Conservation (phyloP, 768 basidiomycete species). For the Lactarius psammicola region DNA sequence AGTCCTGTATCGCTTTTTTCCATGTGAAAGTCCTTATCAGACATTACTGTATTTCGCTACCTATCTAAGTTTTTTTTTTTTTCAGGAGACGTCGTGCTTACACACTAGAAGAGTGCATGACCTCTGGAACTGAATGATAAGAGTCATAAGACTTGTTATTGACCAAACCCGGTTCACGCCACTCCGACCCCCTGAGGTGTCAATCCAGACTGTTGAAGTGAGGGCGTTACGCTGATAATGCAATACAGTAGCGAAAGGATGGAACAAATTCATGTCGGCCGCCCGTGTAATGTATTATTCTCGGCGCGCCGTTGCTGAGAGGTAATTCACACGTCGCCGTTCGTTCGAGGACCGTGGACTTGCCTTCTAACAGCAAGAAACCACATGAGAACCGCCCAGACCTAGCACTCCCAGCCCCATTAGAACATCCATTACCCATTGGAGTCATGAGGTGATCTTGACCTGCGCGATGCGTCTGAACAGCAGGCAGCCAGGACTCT, state of each 20-base stretch:
- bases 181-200: neutral
- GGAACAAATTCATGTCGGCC: neutral
- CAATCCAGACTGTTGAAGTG: neutral
- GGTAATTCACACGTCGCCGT: neutral
- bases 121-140: neutral
- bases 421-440: neutral
- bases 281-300: neutral
- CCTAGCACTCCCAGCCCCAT: neutral
- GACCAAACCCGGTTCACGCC: neutral
- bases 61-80: neutral
- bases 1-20: neutral
- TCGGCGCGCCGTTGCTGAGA: neutral
- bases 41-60: neutral
- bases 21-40: neutral
- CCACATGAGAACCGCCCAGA: no score
- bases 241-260: neutral
- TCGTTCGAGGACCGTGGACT: neutral
- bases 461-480: neutral
- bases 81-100: neutral
- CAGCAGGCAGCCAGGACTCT: neutral
- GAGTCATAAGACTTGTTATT: neutral
- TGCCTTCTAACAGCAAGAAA: neutral
- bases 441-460: neutral
- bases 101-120: neutral
- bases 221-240: neutral